A percentile compares a stretch with the other conserved stretches of the same genome.
These are phyloP conservation scores for Starmerella floricola DNA, from an alignment of 805 yeast genomes.

Conservation along the genomic window DNA sequence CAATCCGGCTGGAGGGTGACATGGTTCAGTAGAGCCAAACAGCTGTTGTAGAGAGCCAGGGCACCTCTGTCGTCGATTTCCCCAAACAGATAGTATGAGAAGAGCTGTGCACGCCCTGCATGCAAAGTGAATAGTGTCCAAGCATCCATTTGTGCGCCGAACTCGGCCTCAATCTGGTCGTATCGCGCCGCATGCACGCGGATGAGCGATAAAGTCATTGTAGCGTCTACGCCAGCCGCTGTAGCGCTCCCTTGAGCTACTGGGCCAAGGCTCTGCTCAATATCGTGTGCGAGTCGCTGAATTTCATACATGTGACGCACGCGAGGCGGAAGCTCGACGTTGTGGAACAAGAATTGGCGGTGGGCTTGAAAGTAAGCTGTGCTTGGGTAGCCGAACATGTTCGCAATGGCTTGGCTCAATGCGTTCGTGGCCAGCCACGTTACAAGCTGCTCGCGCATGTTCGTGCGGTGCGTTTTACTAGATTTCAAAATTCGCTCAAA, in stretches of 20 bases:
- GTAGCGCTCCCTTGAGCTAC: conserved; percentile 12
- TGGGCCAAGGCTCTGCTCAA: conserved; percentile 33
- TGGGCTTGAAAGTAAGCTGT: conserved; percentile 67
- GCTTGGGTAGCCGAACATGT: conserved; percentile 90
- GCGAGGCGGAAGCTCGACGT: conserved; percentile 42
- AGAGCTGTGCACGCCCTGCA: conserved; percentile 67
- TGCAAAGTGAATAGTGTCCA: conserved; percentile 56
- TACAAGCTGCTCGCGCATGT: conserved; percentile 55
- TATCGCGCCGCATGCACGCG: conserved; percentile 59
- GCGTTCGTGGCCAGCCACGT: conserved; percentile 94
- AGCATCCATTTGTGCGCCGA: conserved; percentile 43
- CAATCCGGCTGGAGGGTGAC: conserved; percentile 47
- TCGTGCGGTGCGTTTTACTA: conserved; percentile 25
- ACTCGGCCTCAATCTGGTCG: conserved; percentile 58
- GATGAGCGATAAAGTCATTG: conserved; percentile 64
- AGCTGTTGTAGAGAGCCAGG: conserved; percentile 67
- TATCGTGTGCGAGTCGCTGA: conserved; percentile 75
- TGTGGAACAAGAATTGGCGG: conserved; percentile 25
- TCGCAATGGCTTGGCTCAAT: conserved; percentile 79
- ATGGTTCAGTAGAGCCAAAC: conserved; percentile 58
- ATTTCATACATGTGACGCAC: conserved; percentile 70
- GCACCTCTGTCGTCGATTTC: conserved; percentile 35
- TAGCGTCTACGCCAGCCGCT: conserved; percentile 42
- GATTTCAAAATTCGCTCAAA: conserved; percentile 38
- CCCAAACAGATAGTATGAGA: conserved; percentile 72